phyloP scores from a whole-genome alignment of 495 filamentous ascomycete species.

The Rostrohypoxylon terebratum region DNA sequence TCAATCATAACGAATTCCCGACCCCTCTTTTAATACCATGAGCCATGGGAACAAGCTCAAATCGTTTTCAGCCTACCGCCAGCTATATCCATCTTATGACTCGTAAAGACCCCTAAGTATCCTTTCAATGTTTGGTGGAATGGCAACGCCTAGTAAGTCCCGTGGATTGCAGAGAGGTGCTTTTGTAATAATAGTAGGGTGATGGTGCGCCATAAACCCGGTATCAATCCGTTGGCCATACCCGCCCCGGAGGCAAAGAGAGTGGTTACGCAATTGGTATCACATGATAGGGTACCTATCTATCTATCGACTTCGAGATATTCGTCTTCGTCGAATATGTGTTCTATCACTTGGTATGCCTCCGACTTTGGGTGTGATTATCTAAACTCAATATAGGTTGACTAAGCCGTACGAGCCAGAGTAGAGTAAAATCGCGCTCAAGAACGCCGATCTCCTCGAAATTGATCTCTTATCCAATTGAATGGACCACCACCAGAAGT shows the following conservation, averaged over 20 bases:
- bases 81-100: background rate
- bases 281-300: slow-evolving; percentile 2
- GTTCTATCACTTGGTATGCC: slow-evolving; percentile 1
- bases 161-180: background rate
- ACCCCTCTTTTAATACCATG: slow-evolving; percentile 8
- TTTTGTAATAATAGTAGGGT: slow-evolving; percentile 2
- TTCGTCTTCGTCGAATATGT: background rate
- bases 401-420: background rate
- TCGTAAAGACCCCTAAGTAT: background rate
- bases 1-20: background rate
- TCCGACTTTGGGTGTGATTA: background rate
- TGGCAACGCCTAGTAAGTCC: slow-evolving; percentile 7
- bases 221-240: background rate
- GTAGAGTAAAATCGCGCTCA: slow-evolving; percentile 3
- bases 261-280: slow-evolving; percentile 19
- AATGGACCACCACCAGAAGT: slow-evolving; percentile 49
- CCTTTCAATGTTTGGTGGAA: slow-evolving; percentile 1
- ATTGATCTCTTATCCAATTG: slow-evolving; percentile 55
- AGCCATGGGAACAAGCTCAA: background rate
- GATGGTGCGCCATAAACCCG: background rate
- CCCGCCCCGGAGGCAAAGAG: slow-evolving; percentile 23
- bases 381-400: background rate
- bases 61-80: slow-evolving; percentile 2
- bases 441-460: slow-evolving; percentile 45
- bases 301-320: background rate